These are phyloP conservation scores for Zygosaccharomyces rouxii DNA, from an alignment of 805 yeast genomes.

Conservation along the genomic window DNA sequence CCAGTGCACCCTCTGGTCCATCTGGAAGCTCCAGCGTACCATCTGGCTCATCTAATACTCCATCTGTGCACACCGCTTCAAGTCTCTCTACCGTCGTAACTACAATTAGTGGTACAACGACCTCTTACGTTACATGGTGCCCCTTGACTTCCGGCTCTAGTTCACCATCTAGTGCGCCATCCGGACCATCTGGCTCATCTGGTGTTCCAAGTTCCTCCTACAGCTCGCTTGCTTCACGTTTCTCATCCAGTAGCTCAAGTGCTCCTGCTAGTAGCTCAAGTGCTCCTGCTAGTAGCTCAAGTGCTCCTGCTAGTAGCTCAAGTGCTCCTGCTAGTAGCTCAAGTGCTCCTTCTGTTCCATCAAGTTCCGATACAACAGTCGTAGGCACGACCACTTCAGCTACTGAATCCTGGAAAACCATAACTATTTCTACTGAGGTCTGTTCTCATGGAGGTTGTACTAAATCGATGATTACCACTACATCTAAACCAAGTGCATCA, in stretches of 20 bases:
- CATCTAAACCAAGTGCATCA: not conserved
- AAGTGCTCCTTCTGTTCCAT: not conserved
- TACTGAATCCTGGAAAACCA: conserved; percentile 7
- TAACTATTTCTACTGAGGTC: conserved; percentile 18
- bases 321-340: not conserved
- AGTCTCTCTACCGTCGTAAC: too few species aligned
- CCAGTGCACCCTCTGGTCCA: too few species aligned
- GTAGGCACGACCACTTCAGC: not conserved
- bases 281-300: not conserved
- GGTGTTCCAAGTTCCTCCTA: not conserved
- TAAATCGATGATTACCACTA: not conserved
- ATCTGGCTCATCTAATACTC: too few species aligned
- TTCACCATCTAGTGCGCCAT: too few species aligned
- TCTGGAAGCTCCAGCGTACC: too few species aligned
- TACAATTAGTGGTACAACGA: conserved; percentile 9
- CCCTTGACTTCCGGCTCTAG: conserved; percentile 23
- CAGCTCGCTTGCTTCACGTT: too few species aligned
- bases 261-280: not conserved
- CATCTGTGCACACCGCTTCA: too few species aligned
- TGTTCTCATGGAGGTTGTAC: conserved; percentile 14
- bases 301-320: not conserved
- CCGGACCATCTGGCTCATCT: too few species aligned
- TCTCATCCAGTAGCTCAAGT: not conserved
- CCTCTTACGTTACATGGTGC: conserved; percentile 37
- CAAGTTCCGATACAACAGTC: not conserved